Evolutionary conservation across 78 protist species (phyloP).

Genomic region (Tieghemostelium lacteum): DNA sequence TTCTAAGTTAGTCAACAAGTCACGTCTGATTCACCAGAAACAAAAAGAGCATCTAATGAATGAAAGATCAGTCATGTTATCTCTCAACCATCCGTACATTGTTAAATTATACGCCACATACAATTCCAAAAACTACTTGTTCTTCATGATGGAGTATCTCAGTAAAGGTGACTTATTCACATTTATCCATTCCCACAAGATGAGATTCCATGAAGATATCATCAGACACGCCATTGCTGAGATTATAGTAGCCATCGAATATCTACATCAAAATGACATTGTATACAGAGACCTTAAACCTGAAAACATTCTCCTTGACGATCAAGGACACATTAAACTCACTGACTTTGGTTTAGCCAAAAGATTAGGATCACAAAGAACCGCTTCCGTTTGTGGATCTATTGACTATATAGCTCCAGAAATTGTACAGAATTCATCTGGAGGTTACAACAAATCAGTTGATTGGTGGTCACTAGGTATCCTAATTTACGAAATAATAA

Average conservation of each 20-base stretch:
- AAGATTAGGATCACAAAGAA: background rate
- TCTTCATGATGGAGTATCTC: conserved; percentile 73
- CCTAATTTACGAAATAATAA: conserved; percentile 90
- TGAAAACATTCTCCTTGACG: conserved; percentile 85
- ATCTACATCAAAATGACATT: conserved; percentile 56
- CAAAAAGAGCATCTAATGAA: conserved; percentile 67
- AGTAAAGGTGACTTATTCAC: conserved; percentile 75
- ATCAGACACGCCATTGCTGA: conserved; percentile 26
- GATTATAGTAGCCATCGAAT: conserved; percentile 59
- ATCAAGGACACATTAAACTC: conserved; percentile 86
- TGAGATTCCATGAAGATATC: background rate
- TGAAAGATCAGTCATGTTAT: conserved; percentile 49
- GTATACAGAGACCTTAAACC: conserved; percentile 82
- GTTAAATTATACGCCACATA: conserved; percentile 64
- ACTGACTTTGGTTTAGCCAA: conserved; percentile 89
- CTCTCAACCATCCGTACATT: conserved; percentile 53
- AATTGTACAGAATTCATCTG: conserved; percentile 41
- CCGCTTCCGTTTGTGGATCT: conserved; percentile 69
- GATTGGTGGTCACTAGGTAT: conserved; percentile 97
- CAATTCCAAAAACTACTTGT: conserved; percentile 35
- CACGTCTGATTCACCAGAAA: background rate
- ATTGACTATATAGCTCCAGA: conserved; percentile 94
- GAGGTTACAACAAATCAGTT: conserved; percentile 90
- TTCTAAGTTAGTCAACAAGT: conserved; percentile 1
- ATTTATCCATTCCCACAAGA: conserved; percentile 10